Base-by-base conservation (phyloP, 2,329 filamentous ascomycete species). In the Aureobasidium sp. region DNA sequence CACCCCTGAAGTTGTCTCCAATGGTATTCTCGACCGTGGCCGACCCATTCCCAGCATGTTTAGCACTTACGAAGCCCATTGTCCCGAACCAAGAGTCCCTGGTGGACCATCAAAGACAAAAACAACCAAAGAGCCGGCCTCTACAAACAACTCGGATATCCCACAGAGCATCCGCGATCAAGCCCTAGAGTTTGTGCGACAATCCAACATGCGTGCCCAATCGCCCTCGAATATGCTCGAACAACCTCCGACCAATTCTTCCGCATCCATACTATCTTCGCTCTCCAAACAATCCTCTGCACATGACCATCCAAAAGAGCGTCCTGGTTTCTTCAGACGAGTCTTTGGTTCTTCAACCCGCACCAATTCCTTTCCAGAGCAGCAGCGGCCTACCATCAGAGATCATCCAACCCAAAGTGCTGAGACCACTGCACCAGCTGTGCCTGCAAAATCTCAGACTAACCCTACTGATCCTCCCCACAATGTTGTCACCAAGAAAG, bases 321-420 rank as follows among this genome's bases (percentile, higher is more conserved):
- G 86, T 63, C 89, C 84, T 9, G 92, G 94, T 24, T 97, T 99
- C 78, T 97, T 97, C 78, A 86, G 91, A 69, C 86, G 93, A 66
- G 89, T 97, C 43, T 97, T 97, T 78, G 90, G 88, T 43, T 88
- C 87, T 10, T 85, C 88, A 81, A 82, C 46, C 77, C 78, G 46
- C 73, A 72, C 64, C 73, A 72, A 64, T 74, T 75, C 65, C 77
- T 71, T 65, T 77, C 66, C 26, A 66, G 72, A 66, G 65, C 65
- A 67, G 69, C 57, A 62, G 43, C 20, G 63, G 65, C 12, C 69
- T 67, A 44, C 67, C 64, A 15, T 47, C 10, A n/a, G 59, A 47
- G 50, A 55, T 17, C 29, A 15, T 0, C 20, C 44, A n/a, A 10
- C 64, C 59, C 65, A 44, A n/a, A 56, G 50, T 53, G 60, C 24